Evolutionary conservation across 2,329 filamentous ascomycete genomes (phyloP).

Genomic region (Coleophoma cylindrospora): DNA sequence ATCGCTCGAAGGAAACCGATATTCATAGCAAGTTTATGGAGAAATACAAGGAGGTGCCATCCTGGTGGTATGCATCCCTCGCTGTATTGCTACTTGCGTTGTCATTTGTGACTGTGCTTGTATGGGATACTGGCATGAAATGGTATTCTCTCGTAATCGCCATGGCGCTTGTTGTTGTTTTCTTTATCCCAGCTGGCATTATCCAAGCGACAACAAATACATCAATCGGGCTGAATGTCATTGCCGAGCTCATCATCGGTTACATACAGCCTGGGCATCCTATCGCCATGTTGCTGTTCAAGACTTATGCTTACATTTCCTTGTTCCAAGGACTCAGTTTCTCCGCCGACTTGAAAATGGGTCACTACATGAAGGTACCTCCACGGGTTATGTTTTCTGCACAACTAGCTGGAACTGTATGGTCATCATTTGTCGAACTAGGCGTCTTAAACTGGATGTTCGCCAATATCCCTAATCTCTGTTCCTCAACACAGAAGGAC

Average conservation of each 20-base stretch:
- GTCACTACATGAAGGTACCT: slow-evolving; percentile 84
- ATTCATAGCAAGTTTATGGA: slow-evolving; percentile 82
- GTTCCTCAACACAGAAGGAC: slow-evolving; percentile 74
- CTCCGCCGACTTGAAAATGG: slow-evolving; percentile 79
- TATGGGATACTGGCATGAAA: slow-evolving; percentile 64
- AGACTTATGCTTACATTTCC: slow-evolving; percentile 86
- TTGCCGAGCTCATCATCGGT: slow-evolving; percentile 81
- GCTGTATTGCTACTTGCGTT: slow-evolving; percentile 38
- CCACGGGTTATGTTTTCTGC: slow-evolving; percentile 74
- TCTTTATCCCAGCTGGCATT: slow-evolving; percentile 88
- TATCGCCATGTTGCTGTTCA: slow-evolving; percentile 90
- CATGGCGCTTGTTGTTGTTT: slow-evolving; percentile 68
- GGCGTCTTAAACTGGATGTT: slow-evolving; percentile 90
- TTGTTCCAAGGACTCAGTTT: slow-evolving; percentile 88
- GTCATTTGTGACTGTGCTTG: slow-evolving; percentile 79
- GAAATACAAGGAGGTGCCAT: slow-evolving; percentile 74
- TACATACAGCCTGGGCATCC: slow-evolving; percentile 77
- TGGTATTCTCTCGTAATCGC: slow-evolving; percentile 70
- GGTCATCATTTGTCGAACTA: slow-evolving; percentile 78
- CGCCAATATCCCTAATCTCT: slow-evolving; percentile 67
- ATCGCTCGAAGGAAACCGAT: slow-evolving; percentile 59
- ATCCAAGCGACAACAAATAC: slow-evolving; percentile 92
- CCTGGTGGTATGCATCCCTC: slow-evolving; percentile 68
- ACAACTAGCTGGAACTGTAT: slow-evolving; percentile 69
- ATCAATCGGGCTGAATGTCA: slow-evolving; percentile 79